Conservation (phyloP, 306 rosid species). For the Cucumis hystrix region DNA sequence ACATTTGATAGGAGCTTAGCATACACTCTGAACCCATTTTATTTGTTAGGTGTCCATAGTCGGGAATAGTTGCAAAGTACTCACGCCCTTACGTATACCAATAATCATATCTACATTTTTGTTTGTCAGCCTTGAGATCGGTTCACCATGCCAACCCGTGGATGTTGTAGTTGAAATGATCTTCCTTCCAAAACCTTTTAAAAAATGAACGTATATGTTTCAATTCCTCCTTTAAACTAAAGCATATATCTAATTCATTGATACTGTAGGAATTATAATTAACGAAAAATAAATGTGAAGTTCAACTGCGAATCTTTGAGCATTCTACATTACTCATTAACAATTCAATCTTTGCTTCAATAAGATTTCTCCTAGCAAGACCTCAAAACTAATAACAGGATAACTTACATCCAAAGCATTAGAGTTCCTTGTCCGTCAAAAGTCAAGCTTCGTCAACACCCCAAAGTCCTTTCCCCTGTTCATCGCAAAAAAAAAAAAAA, state of each 20-base stretch:
- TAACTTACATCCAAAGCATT: constrained; percentile 67
- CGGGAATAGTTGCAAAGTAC: constrained; percentile 85
- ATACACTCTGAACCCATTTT: constrained; percentile 95
- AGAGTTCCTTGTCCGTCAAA: constrained; percentile 98
- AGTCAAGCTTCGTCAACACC: constrained; percentile 83
- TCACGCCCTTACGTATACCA: constrained; percentile 82
- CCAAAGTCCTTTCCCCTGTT: constrained; percentile 82
- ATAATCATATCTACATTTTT: constrained; percentile 78
- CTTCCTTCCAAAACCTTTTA: constrained; percentile 85
- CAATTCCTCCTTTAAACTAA: neutral
- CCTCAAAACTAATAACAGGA: neutral
- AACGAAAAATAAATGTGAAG: neutral
- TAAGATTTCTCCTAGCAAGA: neutral
- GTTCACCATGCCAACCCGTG: constrained; percentile 97
- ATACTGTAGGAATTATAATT: neutral
- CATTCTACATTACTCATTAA: neutral
- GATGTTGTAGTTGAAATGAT: constrained; percentile 74
- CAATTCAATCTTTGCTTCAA: neutral
- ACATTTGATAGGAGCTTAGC: constrained; percentile 96
- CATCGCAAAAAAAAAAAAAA: neutral
- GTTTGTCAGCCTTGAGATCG: constrained; percentile 94
- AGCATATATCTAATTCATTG: neutral
- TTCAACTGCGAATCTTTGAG: neutral
- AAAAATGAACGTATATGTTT: neutral
- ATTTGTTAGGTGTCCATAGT: constrained; percentile 72